Conservation (phyloP, 768 basidiomycete species). For the Leccinum subgranulosum region DNA sequence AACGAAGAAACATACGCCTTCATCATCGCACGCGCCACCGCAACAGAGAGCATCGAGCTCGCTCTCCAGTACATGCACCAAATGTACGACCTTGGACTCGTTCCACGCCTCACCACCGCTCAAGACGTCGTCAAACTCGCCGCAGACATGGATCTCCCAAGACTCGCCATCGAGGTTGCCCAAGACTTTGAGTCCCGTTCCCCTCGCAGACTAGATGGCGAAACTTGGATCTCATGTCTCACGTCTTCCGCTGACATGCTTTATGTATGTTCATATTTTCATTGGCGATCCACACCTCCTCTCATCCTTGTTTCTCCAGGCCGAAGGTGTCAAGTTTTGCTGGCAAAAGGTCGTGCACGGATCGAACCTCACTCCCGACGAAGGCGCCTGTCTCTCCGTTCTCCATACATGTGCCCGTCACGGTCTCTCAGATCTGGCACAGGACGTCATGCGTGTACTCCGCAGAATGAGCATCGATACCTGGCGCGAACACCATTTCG, state of each 20-base stretch:
- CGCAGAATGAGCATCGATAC: slow-evolving; percentile 44
- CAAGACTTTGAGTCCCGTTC: slow-evolving; percentile 55
- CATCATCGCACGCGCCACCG: slow-evolving; percentile 47
- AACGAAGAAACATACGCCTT: slow-evolving; percentile 51
- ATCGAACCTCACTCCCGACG: slow-evolving; percentile 58
- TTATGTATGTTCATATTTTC: slow-evolving; percentile 56
- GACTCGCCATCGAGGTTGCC: slow-evolving; percentile 72
- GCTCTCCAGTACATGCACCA: slow-evolving; percentile 59
- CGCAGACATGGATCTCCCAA: slow-evolving; percentile 50
- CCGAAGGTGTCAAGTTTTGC: slow-evolving; percentile 58
- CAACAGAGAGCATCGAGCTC: slow-evolving; percentile 57
- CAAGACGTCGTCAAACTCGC: slow-evolving; percentile 54
- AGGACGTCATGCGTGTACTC: slow-evolving; percentile 59
- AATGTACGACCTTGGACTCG: slow-evolving; percentile 51
- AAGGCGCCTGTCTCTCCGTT: slow-evolving; percentile 68
- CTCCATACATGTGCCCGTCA: slow-evolving; percentile 71
- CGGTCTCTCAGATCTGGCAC: slow-evolving; percentile 68
- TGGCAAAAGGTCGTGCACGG: slow-evolving; percentile 61
- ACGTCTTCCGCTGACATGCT: slow-evolving; percentile 57
- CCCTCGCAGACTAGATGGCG: slow-evolving; percentile 48
- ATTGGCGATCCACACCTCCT: background rate
- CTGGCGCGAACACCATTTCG: slow-evolving; percentile 70
- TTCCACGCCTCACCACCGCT: slow-evolving; percentile 47
- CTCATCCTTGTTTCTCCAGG: slow-evolving; percentile 36
- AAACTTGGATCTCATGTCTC: slow-evolving; percentile 67